Evolutionary conservation across 176 grass and related monocot species (phyloP), one percentile per base, ranked within the genome.

Genomic region (Secale cereale): DNA sequence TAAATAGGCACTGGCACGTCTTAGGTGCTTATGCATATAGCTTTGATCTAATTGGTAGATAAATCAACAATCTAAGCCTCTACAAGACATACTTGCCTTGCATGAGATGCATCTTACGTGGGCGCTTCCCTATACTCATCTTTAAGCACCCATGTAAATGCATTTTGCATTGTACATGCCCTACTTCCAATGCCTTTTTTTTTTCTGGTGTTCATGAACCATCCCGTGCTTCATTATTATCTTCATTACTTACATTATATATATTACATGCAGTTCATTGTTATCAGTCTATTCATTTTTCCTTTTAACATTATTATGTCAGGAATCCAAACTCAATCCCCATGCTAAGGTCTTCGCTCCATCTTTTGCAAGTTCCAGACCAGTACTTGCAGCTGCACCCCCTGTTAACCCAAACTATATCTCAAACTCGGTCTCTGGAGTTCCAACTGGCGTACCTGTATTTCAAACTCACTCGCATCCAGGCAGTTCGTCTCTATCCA

Each of bases 281-380:
- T 82, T 84, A 75, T 46, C 65, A 45, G 56, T 75, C 43, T n/a
- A 62, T 48, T 87, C 8, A 74, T 74, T 50, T 40, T 32, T 2
- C n/a, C 19, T 81, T 79, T 68, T 68, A 43, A 60, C 76, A 88
- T 61, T 85, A 52, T 92, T 82, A 52, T 92, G 92, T 66, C 93
- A 98, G 96, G 89, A 90, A 83, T 98, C 88, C 50, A 98, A 95
- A 85, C 93, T 98, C 83, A 98, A 95, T 82, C 93, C 96, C 85
- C 81, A 76, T 66, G 96, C 96, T 68, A 92, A 88, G 85, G 80
- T 85, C 84, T 98, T 98, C 27, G 92, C 93, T 80, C 96, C 96
- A 84, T 93, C 87, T 83, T 84, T 89, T 88, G 50, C 83, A 56
- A 98, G 89, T 86, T 78, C 80, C 70, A 93, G 82, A 83, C 85